A percentile compares a stretch with the other conserved stretches of the same genome.
Conservation (phyloP, 2,329 filamentous ascomycete genomes). For the Rhynchosporium graminicola region DNA sequence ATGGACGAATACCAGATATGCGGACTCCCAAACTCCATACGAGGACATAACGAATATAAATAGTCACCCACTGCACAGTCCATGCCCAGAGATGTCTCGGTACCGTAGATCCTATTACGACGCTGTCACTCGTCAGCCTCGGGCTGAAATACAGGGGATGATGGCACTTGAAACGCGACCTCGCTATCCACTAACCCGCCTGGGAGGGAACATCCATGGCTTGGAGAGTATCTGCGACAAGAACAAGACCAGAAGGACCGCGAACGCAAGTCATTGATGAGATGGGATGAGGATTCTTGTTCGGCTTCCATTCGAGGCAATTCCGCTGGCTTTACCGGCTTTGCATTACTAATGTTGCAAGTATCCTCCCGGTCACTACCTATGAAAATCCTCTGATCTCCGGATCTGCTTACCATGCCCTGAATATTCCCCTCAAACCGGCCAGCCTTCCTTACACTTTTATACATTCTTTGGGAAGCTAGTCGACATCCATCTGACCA, state of each 20-base stretch:
- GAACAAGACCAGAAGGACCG: background rate
- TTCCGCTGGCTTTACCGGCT: background rate
- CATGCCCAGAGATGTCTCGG: conserved; percentile 10
- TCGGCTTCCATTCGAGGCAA: conserved; percentile 1
- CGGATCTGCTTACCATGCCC: too few relatives aligned
- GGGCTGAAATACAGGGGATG: conserved; percentile 1
- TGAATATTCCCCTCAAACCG: too few relatives aligned
- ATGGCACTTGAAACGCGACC: conserved; percentile 18
- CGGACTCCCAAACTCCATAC: background rate
- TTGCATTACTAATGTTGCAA: background rate
- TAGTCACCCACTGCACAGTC: background rate
- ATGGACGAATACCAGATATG: background rate
- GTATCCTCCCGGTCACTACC: background rate
- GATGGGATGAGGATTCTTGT: background rate
- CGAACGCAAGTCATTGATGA: background rate
- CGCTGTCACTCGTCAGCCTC: conserved; percentile 10
- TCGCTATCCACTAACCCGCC: conserved; percentile 9
- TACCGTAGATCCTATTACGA: conserved; percentile 2
- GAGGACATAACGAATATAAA: conserved; percentile 1
- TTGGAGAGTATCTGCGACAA: background rate
- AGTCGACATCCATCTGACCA: too few relatives aligned
- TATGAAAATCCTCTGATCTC: too few relatives aligned
- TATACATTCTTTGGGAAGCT: too few relatives aligned
- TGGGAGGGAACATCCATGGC: conserved; percentile 4
- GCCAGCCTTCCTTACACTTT: too few relatives aligned